Base-by-base conservation (phyloP, 176 grass and related monocot species). In the Melocanna baccifera region DNA sequence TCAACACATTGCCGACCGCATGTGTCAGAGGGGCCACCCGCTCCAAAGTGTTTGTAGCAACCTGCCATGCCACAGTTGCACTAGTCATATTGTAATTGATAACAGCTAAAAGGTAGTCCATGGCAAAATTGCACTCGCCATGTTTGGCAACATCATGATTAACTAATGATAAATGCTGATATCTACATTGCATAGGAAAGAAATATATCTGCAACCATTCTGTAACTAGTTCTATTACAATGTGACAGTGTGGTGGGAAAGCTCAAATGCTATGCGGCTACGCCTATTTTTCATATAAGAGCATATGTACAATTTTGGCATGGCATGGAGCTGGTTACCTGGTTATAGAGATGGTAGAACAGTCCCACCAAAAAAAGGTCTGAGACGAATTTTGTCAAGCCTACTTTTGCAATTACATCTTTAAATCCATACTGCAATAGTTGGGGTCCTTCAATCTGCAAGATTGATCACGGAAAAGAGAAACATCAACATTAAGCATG, bases 341-440 rank as follows among this genome's bases (percentile, higher is more conserved):
- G 97, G 78, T 99, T 99, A 75, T 99, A 99, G 46, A 99, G 96
- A 68, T 99, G 96, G 86, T 99, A 99, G 89, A 99, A 99, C 84
- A 99, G 84, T 67, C 96, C 96, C 40, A 99, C 96, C 71, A 92
- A 88, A 86, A 99, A 91, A 71, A 99, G 86, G 79, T 99, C 97
- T 42, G 91, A 78, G 69, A 92, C 12, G 2, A 99, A 89, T 67
- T 99, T 94, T 81, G 75, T 90, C 80, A 92, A 6, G 51, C 97
- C 91, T 77, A 96, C 93, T 94, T 99, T 94, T 29, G 91, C 84
- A 86, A 99, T 91, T 83, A 91, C 91, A 84, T 99, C 90, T 2
- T 81, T 90, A 64, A 96, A 96, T 62, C 97, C 97, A 80, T 89
- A 40, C 73, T 94, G 89, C 77, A 99, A 62, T 61, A 99, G 84